Base-by-base conservation (phyloP, 345 rosid genomes). In the Turritis glabra region DNA sequence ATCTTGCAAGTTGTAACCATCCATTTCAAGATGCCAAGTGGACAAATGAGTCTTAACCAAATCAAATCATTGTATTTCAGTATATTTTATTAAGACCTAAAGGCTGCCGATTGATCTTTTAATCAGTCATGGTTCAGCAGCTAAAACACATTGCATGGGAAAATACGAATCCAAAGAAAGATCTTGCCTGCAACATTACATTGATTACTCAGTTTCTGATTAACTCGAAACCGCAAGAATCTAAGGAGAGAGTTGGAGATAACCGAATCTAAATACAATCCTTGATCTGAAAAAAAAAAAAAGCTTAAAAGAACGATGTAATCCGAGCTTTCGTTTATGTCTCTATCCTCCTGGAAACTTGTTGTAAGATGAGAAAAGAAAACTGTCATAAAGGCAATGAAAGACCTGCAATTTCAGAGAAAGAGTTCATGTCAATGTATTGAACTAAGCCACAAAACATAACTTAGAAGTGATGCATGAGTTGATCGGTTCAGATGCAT, bases 361-460 rank as follows among this genome's bases (percentile, higher is more conserved):
- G 65, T 43, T 22, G 57, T 15, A 25, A 8, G 53, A 35, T 9
- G 30, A 44, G 75, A 35, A 7, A 9, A 8, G 41, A n/a, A 33
- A 57, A 35, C 10, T 74, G 78, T 74, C 78, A 66, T 74, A 74
- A 74, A 74, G 73, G 73, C 78, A 74, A 47, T 67, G 78, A 74
- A 56, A 74, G 14, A 57, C 78, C 78, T 74, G 73, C 51, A 66
- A 66, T 21, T 63, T 19, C 26, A 14, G 8, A 41, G 53, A 21
- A 62, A 72, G 3, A 12, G 17, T 10, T 52, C 40, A 73, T 73
- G 69, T 61, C 62, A 62, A 73, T 63, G 64, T 40, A 35, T 23
- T 47, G 35, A 30, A 47, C 35, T n/a, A 21, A 53, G n/a, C 27
- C 53, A 37, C 62, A 38, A 38, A 27, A 43, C 17, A 14, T 25